Percentiles rank a stretch among this genome's conserved stretches.
These are phyloP conservation scores for Chloromonas sp. DNA, from an alignment of 163 green algal species.

Conservation along the genomic window DNA sequence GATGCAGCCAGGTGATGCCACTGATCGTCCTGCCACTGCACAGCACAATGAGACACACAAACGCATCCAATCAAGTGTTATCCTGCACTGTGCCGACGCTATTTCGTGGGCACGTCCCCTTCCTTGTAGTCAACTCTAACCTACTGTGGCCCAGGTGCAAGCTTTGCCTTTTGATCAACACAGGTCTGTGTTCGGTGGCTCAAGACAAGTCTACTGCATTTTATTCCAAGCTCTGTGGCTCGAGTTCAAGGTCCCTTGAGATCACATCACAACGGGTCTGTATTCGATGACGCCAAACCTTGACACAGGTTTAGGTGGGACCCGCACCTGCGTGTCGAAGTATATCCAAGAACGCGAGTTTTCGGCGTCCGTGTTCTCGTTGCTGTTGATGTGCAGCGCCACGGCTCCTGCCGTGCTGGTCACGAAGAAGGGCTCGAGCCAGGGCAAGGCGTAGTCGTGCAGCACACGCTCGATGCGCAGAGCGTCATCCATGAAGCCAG, in stretches of 20 bases:
- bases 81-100: background rate
- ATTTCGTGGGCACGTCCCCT: too few relatives aligned
- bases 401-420: constrained; percentile 59
- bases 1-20: constrained; percentile 83
- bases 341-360: constrained; percentile 63
- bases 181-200: too few relatives aligned
- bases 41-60: background rate
- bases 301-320: background rate
- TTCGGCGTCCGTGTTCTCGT: constrained; percentile 59
- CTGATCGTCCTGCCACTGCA: constrained; percentile 45
- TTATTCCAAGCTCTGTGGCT: too few relatives aligned
- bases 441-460: background rate
- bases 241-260: too few relatives aligned
- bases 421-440: constrained; percentile 8
- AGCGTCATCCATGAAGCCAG: constrained; percentile 73
- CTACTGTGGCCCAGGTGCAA: too few relatives aligned
- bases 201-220: too few relatives aligned
- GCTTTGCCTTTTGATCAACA: too few relatives aligned
- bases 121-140: too few relatives aligned
- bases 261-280: too few relatives aligned
- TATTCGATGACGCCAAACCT: too few relatives aligned
- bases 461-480: constrained; percentile 69
- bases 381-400: constrained; percentile 78
- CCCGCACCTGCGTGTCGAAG: constrained; percentile 67
- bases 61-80: background rate